Evolutionary conservation across 2,329 filamentous ascomycete genomes (phyloP).

Genomic region (Aspergillus japonicus): DNA sequence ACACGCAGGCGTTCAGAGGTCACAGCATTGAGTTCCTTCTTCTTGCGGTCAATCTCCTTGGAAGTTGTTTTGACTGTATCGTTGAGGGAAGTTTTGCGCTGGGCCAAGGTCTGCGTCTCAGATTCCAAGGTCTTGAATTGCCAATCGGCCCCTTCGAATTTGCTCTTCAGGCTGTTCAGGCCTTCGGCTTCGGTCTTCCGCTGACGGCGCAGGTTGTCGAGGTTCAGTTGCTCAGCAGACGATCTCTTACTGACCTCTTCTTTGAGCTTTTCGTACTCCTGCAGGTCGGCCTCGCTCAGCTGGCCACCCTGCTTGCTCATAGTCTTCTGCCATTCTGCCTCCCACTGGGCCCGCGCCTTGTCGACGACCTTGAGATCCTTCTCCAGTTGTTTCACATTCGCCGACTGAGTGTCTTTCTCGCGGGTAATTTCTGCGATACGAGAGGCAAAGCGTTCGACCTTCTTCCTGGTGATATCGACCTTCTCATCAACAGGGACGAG

Average conservation of each 20-base stretch:
- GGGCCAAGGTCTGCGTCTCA: slow-evolving; percentile 67
- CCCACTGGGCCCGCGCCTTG: slow-evolving; percentile 84
- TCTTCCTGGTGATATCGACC: slow-evolving; percentile 71
- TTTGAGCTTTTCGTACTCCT: slow-evolving; percentile 82
- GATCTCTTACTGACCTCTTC: slow-evolving; percentile 82
- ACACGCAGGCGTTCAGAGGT: slow-evolving; percentile 80
- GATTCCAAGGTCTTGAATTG: slow-evolving; percentile 70
- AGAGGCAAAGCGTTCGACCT: slow-evolving; percentile 66
- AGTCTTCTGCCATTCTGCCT: slow-evolving; percentile 79
- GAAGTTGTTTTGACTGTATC: slow-evolving; percentile 65
- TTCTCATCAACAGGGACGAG: slow-evolving; percentile 92
- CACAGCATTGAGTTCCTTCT: slow-evolving; percentile 83
- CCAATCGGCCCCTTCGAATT: slow-evolving; percentile 75
- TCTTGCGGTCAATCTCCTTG: slow-evolving; percentile 79
- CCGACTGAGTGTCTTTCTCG: slow-evolving; percentile 71
- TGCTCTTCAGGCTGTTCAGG: slow-evolving; percentile 82
- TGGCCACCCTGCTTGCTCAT: slow-evolving; percentile 84
- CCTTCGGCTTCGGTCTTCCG: slow-evolving; percentile 89
- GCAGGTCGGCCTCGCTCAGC: slow-evolving; percentile 79
- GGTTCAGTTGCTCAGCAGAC: slow-evolving; percentile 74
- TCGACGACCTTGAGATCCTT: slow-evolving; percentile 82
- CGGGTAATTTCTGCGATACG: slow-evolving; percentile 70
- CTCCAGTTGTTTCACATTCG: slow-evolving; percentile 68
- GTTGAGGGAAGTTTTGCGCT: slow-evolving; percentile 65
- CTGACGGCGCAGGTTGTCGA: slow-evolving; percentile 84